A percentile compares a stretch with the other conserved stretches of the same genome.
These are phyloP conservation scores for Phytophthora crassamura DNA, from an alignment of 352 stramenopile genomes.

Conservation along the genomic window DNA sequence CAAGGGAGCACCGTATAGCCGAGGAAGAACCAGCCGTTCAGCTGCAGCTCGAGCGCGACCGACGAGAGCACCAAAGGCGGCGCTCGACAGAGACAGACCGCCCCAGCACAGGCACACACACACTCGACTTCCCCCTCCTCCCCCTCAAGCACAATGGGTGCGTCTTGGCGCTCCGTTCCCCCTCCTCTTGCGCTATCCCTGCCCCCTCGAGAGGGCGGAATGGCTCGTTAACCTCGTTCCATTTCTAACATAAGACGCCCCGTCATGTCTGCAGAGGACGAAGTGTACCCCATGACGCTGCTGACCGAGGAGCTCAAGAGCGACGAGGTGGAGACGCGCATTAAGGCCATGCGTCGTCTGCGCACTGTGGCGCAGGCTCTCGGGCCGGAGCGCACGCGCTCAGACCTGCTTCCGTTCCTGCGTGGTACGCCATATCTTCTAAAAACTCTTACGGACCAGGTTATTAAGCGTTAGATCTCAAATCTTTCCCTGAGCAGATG, in stretches of 20 bases:
- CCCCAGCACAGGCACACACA: slow-evolving; percentile 15
- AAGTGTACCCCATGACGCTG: slow-evolving; percentile 90
- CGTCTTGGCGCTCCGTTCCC: background rate
- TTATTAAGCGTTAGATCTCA: slow-evolving; percentile 13
- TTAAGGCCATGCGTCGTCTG: slow-evolving; percentile 95
- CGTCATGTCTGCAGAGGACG: slow-evolving; percentile 57
- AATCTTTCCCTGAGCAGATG: slow-evolving; percentile 44
- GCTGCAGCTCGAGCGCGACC: slow-evolving; percentile 15
- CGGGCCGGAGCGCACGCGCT: slow-evolving; percentile 79
- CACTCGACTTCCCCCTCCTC: slow-evolving; percentile 3
- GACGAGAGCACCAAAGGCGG: slow-evolving; percentile 1
- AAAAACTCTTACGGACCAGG: slow-evolving; percentile 6
- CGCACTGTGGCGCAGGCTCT: slow-evolving; percentile 92
- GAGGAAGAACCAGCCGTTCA: slow-evolving; percentile 17
- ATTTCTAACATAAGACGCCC: slow-evolving; percentile 16
- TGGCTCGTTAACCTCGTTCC: slow-evolving; percentile 1
- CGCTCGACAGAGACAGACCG: slow-evolving; percentile 2
- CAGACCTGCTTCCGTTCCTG: slow-evolving; percentile 92
- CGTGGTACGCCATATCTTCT: slow-evolving; percentile 44
- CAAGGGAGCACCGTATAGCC: slow-evolving; percentile 23
- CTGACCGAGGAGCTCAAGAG: slow-evolving; percentile 93
- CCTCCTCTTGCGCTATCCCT: background rate
- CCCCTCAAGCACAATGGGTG: slow-evolving; percentile 32
- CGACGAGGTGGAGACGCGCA: slow-evolving; percentile 92
- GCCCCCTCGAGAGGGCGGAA: no score